Evolutionary conservation across 2,329 filamentous ascomycete genomes (phyloP).

Genomic region (Leptographium procerum): DNA sequence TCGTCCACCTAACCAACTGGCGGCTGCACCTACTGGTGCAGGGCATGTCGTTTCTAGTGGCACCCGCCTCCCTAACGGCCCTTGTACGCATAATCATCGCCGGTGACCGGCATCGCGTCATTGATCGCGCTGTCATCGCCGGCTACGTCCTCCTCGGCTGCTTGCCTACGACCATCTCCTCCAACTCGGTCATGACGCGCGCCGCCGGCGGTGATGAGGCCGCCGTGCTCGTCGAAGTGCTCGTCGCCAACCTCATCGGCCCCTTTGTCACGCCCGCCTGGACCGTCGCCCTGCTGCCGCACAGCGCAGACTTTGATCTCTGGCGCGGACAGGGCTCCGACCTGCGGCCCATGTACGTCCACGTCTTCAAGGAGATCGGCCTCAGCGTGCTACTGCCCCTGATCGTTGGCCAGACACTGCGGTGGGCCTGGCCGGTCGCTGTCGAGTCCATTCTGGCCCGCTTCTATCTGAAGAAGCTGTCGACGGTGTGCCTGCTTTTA

Average conservation of each 20-base stretch:
- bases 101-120: slow-evolving; percentile 36
- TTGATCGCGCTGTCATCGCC: slow-evolving; percentile 53
- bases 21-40: slow-evolving; percentile 58
- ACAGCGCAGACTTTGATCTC: slow-evolving; percentile 36
- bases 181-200: slow-evolving; percentile 64
- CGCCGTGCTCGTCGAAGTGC: slow-evolving; percentile 54
- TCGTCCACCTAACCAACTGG: slow-evolving; percentile 16
- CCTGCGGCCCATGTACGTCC: slow-evolving; percentile 50
- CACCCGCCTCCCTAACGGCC: slow-evolving; percentile 41
- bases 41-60: slow-evolving; percentile 53
- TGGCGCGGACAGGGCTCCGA: slow-evolving; percentile 25
- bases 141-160: slow-evolving; percentile 58
- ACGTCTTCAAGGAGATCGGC: slow-evolving; percentile 57
- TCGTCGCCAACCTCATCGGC: slow-evolving; percentile 58
- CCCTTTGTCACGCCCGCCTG: slow-evolving; percentile 56
- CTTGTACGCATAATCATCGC: slow-evolving; percentile 36
- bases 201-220: slow-evolving; percentile 28
- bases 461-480: slow-evolving; percentile 29
- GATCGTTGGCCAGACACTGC: slow-evolving; percentile 47
- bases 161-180: slow-evolving; percentile 61
- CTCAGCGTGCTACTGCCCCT: slow-evolving; percentile 56
- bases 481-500: slow-evolving; percentile 33
- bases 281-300: slow-evolving; percentile 48
- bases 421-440: slow-evolving; percentile 35
- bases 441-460: slow-evolving; percentile 43